Conservation (phyloP, 169 alveolate species). For the Plasmodium gonderi region DNA sequence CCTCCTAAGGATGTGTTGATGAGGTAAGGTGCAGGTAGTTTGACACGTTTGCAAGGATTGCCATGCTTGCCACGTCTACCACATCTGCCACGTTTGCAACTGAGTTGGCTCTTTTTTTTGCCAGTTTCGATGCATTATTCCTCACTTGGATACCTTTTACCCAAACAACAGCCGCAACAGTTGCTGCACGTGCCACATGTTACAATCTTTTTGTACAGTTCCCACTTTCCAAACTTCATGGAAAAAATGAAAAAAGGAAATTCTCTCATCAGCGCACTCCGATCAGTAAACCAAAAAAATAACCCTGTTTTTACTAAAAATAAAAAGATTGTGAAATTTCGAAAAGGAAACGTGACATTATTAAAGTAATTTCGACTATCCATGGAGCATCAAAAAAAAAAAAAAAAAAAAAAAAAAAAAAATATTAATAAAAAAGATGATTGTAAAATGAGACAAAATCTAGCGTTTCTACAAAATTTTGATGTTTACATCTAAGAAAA, state of each 20-base stretch:
- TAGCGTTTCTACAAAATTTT: no score
- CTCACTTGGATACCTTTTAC: no score
- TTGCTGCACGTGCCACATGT: no score
- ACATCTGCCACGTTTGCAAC: background rate
- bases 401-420: background rate
- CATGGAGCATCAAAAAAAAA: no score
- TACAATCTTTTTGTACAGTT: constrained; percentile 14
- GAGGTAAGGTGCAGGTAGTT: constrained; percentile 12
- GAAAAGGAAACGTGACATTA: constrained; percentile 8
- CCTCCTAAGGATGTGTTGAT: constrained; percentile 28
- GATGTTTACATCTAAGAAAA: no score
- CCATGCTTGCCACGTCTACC: background rate
- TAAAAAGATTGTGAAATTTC: constrained; percentile 11
- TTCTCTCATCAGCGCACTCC: constrained; percentile 3
- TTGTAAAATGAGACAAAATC: no score
- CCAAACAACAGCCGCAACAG: no score
- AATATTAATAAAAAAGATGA: background rate
- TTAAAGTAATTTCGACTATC: constrained; percentile 1
- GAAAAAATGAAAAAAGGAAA: background rate
- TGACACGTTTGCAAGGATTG: background rate
- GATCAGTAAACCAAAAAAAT: background rate
- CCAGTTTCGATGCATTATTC: no score
- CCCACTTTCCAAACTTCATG: constrained; percentile 20
- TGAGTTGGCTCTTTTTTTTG: no score
- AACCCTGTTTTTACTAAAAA: background rate